Conservation (phyloP, 345 rosid genomes). For the Eucalyptus curtisii region DNA sequence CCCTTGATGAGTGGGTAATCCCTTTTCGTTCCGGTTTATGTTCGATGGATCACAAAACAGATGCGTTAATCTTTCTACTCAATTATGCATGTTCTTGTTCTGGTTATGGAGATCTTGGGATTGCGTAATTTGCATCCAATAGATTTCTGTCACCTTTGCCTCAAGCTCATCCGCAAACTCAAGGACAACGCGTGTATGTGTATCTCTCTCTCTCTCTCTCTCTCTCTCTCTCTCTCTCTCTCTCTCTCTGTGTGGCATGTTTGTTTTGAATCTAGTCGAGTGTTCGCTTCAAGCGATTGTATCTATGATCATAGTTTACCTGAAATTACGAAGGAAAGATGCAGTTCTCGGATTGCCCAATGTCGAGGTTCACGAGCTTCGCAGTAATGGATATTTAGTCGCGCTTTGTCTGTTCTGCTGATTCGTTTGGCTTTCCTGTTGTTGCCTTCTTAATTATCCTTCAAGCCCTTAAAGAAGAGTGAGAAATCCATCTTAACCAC, state of each 20-base stretch:
- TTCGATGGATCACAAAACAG: too few relatives aligned
- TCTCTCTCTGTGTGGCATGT: not conserved
- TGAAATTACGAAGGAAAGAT: not conserved
- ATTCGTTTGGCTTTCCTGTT: not conserved
- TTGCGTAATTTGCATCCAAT: too few relatives aligned
- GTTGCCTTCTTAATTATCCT: too few relatives aligned
- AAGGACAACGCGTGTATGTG: constrained; percentile 36
- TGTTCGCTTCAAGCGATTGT: not conserved
- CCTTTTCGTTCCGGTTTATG: too few relatives aligned
- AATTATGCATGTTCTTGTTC: too few relatives aligned
- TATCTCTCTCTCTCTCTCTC: not conserved
- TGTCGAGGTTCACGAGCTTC: not conserved
- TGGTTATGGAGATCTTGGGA: too few relatives aligned
- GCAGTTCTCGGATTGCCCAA: not conserved
- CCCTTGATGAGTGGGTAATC: too few relatives aligned
- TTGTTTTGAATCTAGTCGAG: not conserved
- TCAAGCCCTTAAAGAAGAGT: not conserved
- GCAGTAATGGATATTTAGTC: not conserved
- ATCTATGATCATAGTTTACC: not conserved
- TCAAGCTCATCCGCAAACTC: constrained; percentile 74
- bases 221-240: not conserved
- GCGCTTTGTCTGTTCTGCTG: not conserved
- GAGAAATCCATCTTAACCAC: not conserved
- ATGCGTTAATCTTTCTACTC: too few relatives aligned
- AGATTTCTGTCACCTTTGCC: constrained; percentile 60